Evolutionary conservation across 1,139 yeast genomes (phyloP).

Genomic region (Diutina ranongensis): DNA sequence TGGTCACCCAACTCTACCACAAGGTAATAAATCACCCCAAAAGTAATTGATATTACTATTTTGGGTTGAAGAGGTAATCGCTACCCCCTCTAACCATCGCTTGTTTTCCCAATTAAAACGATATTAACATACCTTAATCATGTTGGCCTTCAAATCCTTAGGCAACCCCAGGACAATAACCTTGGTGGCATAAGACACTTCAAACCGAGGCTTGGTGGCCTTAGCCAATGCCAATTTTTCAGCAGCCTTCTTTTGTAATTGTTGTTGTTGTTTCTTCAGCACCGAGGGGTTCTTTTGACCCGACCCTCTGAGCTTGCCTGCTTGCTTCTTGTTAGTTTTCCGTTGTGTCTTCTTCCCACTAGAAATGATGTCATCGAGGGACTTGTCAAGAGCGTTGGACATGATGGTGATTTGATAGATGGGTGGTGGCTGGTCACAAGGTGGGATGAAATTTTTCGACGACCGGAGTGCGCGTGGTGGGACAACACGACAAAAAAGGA

Average conservation of each 20-base stretch:
- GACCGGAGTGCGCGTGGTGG: too few species aligned
- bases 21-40: too few species aligned
- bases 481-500: too few species aligned
- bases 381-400: constrained; percentile 53
- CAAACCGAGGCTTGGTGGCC: constrained; percentile 21
- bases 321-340: constrained; percentile 10
- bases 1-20: background rate
- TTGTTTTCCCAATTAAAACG: too few species aligned
- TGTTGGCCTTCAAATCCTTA: constrained; percentile 65
- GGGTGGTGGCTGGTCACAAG: too few species aligned
- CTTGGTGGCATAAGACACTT: constrained; percentile 53
- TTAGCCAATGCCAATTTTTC: constrained; percentile 11
- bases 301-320: constrained; percentile 8
- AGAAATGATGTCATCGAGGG: constrained; percentile 90
- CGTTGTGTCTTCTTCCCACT: constrained; percentile 34
- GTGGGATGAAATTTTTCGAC: too few species aligned
- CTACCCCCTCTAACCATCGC: too few species aligned
- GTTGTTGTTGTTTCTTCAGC: constrained; percentile 26
- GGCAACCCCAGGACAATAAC: constrained; percentile 73
- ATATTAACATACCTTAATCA: constrained; percentile 77
- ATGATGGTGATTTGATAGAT: background rate
- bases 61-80: too few species aligned
- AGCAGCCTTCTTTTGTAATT: constrained; percentile 20
- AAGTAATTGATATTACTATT: too few species aligned
- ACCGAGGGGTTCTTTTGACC: constrained; percentile 11